A percentile compares a stretch with the other conserved stretches of the same genome.
Conservation (phyloP, 495 filamentous ascomycete species). For the Xylaria cubensis region DNA sequence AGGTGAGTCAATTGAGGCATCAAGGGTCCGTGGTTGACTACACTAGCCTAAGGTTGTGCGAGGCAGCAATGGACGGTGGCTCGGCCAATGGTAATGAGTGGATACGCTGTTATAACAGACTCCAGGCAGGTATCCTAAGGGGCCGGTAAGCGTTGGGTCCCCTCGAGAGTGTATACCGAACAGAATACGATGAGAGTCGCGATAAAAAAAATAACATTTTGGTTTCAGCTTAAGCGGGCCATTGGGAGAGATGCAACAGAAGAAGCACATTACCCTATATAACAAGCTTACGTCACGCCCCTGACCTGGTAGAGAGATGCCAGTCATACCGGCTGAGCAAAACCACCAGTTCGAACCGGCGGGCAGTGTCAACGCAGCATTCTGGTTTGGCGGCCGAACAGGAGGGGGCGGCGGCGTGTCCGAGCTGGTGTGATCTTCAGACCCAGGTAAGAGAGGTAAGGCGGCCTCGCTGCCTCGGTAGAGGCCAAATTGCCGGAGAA, state of each 20-base stretch:
- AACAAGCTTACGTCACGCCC: not conserved
- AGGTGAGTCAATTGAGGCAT: conserved; percentile 22
- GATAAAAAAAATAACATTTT: conserved; percentile 5
- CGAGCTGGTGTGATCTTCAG: not conserved
- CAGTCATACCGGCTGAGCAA: not conserved
- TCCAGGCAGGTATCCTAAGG: conserved; percentile 6
- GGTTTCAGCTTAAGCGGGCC: not conserved
- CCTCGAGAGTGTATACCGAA: conserved; percentile 3
- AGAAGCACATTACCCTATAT: not conserved
- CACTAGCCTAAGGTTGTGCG: not conserved
- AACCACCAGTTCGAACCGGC: not conserved
- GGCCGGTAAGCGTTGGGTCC: conserved; percentile 1
- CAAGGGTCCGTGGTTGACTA: conserved; percentile 9
- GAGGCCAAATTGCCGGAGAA: not conserved
- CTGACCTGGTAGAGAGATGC: not conserved
- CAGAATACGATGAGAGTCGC: not conserved
- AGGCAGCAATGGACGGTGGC: conserved; percentile 18
- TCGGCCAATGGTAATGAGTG: not conserved
- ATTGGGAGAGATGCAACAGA: not conserved
- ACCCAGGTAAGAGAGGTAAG: conserved; percentile 1
- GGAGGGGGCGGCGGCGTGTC: not conserved
- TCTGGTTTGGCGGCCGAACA: not conserved
- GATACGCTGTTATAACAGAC: conserved; percentile 17
- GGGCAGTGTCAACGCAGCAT: not conserved
- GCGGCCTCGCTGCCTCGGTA: not conserved